Base-by-base conservation (phyloP, 140 eudicot species). In the Ambrosia hybrid region DNA sequence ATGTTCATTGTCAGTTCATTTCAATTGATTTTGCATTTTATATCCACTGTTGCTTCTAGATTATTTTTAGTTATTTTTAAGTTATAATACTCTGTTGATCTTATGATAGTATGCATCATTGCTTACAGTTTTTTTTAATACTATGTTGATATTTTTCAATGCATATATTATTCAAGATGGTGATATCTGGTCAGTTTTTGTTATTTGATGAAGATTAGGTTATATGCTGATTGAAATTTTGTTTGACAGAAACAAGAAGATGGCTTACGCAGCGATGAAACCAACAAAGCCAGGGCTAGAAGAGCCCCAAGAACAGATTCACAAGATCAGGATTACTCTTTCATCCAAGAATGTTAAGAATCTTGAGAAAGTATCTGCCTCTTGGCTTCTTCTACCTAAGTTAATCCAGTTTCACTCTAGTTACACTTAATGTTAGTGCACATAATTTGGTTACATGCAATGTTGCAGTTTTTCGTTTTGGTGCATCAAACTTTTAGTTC, bases 261-360 rank as follows among this genome's bases (percentile, higher is more conserved):
- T 81, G 85, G 85, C 85, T 16, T 81, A 76, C n/a, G 76, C 79
- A 48, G 72, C 85, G 45, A 76, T 81, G 82, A 81, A 81, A 64
- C 79, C 82, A 14, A 72, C 82, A 9, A 81, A 81, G 64, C 57
- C 76, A 5, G 79, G 85, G 75, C 75, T 76, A 6, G 85, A 81
- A 68, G 82, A 76, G 79, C 82, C 85, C 9, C 82, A 71, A 68
- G 85, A 81, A 56, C 82, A 76, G 73, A 75, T 80, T 57, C 84
- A 80, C 80, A 80, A 80, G 73, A 80, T 80, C 33, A 70, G 84
- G 77, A 80, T 80, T 14, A 80, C 84, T 9, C 80, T 80, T 51
- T 80, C 80, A 0, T 80, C 84, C 2, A 80, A 80, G 57, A 80
- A 80, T 12, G 80, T 80, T 51, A 80, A 80, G 74, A 80, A 80